phyloP scores from a whole-genome alignment of 2,329 filamentous ascomycete genomes.

The Sporothrix euskadiensis region DNA sequence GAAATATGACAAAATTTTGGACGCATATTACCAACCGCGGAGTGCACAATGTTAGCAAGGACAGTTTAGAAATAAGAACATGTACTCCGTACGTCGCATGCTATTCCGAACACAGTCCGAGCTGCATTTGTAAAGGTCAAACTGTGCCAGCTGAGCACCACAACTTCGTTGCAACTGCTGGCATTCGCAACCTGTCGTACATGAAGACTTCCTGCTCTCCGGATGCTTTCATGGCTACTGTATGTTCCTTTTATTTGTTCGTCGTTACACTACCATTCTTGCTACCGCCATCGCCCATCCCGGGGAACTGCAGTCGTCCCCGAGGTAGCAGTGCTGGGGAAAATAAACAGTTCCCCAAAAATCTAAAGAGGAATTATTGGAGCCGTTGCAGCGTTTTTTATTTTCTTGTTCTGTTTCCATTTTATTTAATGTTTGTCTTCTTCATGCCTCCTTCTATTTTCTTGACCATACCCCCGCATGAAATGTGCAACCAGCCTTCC shows the following conservation, averaged over 20 bases:
- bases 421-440: no score
- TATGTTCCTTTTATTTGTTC: no score
- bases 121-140: background rate
- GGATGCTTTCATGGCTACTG: background rate
- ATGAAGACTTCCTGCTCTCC: no score
- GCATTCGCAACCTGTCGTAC: no score
- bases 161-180: no score
- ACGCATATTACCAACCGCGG: background rate
- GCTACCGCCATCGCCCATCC: background rate
- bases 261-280: no score
- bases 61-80: background rate
- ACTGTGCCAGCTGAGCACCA: no score
- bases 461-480: background rate
- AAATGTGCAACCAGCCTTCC: background rate
- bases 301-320: constrained; percentile 2
- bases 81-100: no score
- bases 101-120: background rate
- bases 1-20: background rate
- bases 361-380: background rate
- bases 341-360: background rate
- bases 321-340: background rate
- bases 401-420: background rate
- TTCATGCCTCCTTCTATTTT: background rate
- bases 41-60: background rate
- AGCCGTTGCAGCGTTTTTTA: background rate